Evolutionary conservation across 768 basidiomycete species (phyloP).

Genomic region (Russula foetens): DNA sequence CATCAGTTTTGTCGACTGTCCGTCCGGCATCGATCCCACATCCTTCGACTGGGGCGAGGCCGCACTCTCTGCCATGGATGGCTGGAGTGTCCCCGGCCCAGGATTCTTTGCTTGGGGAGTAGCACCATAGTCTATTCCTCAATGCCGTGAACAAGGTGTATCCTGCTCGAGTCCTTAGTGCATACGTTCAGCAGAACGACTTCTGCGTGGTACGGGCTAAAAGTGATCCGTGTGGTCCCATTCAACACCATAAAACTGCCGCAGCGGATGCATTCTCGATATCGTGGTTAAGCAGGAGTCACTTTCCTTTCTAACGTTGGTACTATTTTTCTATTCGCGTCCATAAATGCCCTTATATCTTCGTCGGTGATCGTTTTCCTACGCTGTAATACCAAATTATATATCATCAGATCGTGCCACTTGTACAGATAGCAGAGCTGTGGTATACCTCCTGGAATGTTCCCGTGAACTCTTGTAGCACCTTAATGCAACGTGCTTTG

Average conservation of each 20-base stretch:
- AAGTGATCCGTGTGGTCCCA: neutral
- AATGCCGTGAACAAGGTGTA: too few species aligned
- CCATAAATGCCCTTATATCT: slow-evolving; percentile 70
- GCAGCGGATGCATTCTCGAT: too few species aligned
- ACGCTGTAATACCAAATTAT: slow-evolving; percentile 40
- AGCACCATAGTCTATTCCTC: neutral
- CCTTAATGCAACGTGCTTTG: slow-evolving; percentile 79
- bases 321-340: slow-evolving; percentile 66
- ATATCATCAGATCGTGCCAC: slow-evolving; percentile 2
- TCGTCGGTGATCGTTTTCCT: slow-evolving; percentile 77
- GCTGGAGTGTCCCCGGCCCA: slow-evolving; percentile 35
- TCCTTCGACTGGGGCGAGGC: slow-evolving; percentile 74
- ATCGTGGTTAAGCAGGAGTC: neutral
- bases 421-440: neutral
- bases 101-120: slow-evolving; percentile 3
- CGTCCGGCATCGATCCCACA: slow-evolving; percentile 45
- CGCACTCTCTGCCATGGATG: slow-evolving; percentile 51
- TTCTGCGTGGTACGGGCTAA: neutral
- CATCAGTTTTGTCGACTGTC: slow-evolving; percentile 71
- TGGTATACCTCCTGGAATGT: slow-evolving; percentile 71
- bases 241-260: neutral
- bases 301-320: slow-evolving; percentile 37
- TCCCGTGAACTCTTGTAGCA: slow-evolving; percentile 75
- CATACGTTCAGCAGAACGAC: too few species aligned
- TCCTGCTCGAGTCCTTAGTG: too few species aligned